These are phyloP conservation scores for Paraconiothyrium sp. DNA, from an alignment of 2,329 filamentous ascomycete genomes.

Conservation along the genomic window DNA sequence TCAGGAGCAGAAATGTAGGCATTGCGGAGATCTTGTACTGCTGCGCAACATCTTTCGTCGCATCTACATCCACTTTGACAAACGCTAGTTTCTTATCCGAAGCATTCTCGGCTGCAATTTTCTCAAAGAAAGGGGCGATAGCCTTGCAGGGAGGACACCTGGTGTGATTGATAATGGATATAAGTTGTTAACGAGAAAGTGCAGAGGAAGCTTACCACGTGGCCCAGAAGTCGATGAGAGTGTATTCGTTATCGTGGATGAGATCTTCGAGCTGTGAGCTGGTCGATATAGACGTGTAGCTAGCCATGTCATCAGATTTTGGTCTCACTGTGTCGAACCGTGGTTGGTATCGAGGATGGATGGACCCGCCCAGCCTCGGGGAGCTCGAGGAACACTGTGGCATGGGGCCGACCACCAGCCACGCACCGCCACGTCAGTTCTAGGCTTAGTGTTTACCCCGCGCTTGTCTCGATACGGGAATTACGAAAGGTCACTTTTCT, in stretches of 20 bases:
- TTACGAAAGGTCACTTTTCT: no score
- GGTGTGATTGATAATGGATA: background rate
- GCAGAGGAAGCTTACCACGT: slow-evolving; percentile 16
- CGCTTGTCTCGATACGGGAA: background rate
- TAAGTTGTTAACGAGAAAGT: background rate
- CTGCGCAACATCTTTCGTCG: slow-evolving; percentile 56
- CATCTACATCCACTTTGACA: slow-evolving; percentile 64
- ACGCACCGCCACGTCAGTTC: background rate
- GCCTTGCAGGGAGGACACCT: slow-evolving; percentile 65
- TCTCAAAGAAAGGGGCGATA: slow-evolving; percentile 60
- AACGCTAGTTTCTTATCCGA: slow-evolving; percentile 58
- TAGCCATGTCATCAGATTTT: slow-evolving; percentile 6
- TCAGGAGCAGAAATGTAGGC: slow-evolving; percentile 36
- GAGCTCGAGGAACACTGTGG: background rate
- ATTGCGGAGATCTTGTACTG: slow-evolving; percentile 58
- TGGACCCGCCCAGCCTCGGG: background rate
- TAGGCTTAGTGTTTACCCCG: background rate
- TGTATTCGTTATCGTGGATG: slow-evolving; percentile 11
- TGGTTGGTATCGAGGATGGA: background rate
- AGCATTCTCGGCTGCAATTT: slow-evolving; percentile 58
- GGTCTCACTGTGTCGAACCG: no score
- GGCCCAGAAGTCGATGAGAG: slow-evolving; percentile 21
- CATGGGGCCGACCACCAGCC: background rate
- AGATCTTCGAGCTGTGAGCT: slow-evolving; percentile 8
- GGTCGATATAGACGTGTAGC: slow-evolving; percentile 9